A percentile compares a stretch with the other conserved stretches of the same genome.
Evolutionary conservation across 139 green algal genomes (phyloP).

Genomic region (Chlamydomonas sp.): DNA sequence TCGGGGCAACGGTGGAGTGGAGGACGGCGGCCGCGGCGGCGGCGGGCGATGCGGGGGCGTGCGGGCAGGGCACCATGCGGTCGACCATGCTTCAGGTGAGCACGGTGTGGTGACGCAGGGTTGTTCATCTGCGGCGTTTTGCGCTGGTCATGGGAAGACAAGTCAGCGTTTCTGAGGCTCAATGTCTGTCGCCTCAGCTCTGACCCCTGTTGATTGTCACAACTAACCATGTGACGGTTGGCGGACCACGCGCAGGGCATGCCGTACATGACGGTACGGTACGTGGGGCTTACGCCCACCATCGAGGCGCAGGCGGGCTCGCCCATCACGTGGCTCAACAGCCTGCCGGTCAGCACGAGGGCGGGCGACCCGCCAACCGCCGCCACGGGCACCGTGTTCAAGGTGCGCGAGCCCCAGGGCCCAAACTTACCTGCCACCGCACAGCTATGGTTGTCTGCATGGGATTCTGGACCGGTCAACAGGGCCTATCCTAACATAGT

Average conservation of each 20-base stretch:
- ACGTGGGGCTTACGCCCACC: slow-evolving; percentile 13
- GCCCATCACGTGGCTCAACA: not conserved
- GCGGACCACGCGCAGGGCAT: slow-evolving; percentile 4
- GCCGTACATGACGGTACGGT: slow-evolving; percentile 34
- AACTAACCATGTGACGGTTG: too few species aligned
- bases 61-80: not conserved
- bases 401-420: not conserved
- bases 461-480: not conserved
- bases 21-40: not conserved
- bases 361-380: too few species aligned
- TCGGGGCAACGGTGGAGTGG: slow-evolving; percentile 21
- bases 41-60: not conserved
- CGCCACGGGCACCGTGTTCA: not conserved
- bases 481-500: not conserved
- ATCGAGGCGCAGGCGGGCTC: not conserved
- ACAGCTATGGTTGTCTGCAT: too few species aligned
- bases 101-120: too few species aligned
- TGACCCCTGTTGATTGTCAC: too few species aligned
- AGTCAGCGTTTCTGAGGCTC: too few species aligned
- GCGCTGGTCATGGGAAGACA: too few species aligned
- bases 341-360: not conserved
- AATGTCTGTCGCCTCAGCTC: too few species aligned
- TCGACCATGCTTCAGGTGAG: not conserved
- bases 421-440: too few species aligned
- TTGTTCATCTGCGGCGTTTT: too few species aligned